Evolutionary conservation across 805 yeast genomes (phyloP), one percentile per base, ranked within the genome.

Genomic region (Starmerella powellii): DNA sequence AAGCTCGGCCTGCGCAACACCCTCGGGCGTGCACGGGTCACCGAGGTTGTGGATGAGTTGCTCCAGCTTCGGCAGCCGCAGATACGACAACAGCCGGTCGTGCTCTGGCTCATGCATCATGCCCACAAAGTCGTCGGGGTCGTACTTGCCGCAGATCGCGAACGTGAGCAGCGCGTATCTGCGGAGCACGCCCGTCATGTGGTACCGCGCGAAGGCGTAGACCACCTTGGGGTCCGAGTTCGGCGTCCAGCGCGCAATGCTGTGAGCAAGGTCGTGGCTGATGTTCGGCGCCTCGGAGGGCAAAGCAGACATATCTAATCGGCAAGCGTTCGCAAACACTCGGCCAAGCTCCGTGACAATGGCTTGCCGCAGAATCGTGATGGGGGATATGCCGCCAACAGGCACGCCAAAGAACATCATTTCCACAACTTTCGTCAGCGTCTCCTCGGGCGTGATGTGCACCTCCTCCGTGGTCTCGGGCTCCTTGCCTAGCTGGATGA

Each of bases 141-240:
- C 56, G 31, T 51, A 51, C 21, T 29, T 38, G 5, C 57, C 57
- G 26, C 54, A 50, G 10, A 53, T 21, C 8, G 49, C 49, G 32
- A 34, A 49, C 8, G 43, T 31, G 3, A 51, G 33, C 8, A 53
- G 33, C 11, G 57, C 50, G 2, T 38, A 44, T 6, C 50, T 37
- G 5, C 57, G 51, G 34, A 48, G 28, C 16, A 40, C 27, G 3
- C 47, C 40, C 2, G 55, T 49, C 13, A 46, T 21, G 19, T 54
- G 51, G 23, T 52, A 41, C 19, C 31, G 20, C n/a, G 50, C 16
- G 16, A 52, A 28, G 2, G 30, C 13, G 30, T 41, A 48, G 4
- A 38, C 40, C 8, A 42, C 13, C 20, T 32, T 32, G 3, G 55
- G 53, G 24, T 47, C 43, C 3, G 8, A 21, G 8, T 15, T 4